Base-by-base conservation (phyloP, 1,284 basidiomycete species). In the Fomitopsis pinicola region DNA sequence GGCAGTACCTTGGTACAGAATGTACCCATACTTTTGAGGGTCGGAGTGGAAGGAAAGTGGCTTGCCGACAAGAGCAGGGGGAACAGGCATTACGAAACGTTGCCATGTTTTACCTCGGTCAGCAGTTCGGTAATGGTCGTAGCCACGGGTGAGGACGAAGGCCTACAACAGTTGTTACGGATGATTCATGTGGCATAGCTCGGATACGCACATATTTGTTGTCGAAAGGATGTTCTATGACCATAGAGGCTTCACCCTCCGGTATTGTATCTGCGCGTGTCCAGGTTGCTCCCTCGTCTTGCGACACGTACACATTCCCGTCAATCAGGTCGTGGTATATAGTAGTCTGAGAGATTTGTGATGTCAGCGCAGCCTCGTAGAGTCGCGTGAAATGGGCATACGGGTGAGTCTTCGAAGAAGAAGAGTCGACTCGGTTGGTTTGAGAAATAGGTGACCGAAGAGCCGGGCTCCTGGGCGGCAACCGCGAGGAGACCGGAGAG, bases 221-320 rank as follows among this genome's bases (percentile, higher is more conserved):
- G 72, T 95, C 85, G 70, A 90, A 89, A 1, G 97, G 96, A 72
- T 98, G 97, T 64, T 91, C 86, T 60, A 98, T 79, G 57, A 98
- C 86, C 78, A 92, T 85, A 8, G 79, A 70, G 1, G 91, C 88
- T 58, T 83, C 76, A 33, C 89, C 88, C 53, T 74, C 68, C 0
- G 85, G 87, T 54, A 97, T 84, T 53, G 80, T 86, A 0, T 81
- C 76, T 56, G 90, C 86, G 55, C 71, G 73, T 1, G 73, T 74
- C 95, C 95, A 98, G 0, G 77, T 76, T 76, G 89, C 95, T 57
- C 97, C 97, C 77, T 99, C 97, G 71, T 98, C 87, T n/a, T 82
- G 78, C 2, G 94, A 96, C 5, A 95, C 83, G 69, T 87, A 87
- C 7, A 98, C 81, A 61, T 85, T 80, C 10, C 89, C 85, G 12